These are phyloP conservation scores for Ogataea methylovora DNA, from an alignment of 805 yeast species.

Conservation along the genomic window DNA sequence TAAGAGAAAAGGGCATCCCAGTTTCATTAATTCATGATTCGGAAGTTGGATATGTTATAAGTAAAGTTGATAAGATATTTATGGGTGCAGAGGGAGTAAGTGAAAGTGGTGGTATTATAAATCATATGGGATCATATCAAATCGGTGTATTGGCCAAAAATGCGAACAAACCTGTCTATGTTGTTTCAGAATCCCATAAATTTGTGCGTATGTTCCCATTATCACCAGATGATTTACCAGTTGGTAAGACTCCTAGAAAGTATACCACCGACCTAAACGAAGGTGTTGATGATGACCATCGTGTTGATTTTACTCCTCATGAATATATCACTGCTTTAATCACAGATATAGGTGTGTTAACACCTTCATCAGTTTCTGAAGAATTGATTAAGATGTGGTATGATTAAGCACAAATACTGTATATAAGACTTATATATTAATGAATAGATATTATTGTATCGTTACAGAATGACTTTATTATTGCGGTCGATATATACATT, in stretches of 20 bases:
- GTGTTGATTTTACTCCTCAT: conserved; percentile 91
- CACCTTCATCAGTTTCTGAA: conserved; percentile 98
- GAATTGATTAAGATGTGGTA: conserved; percentile 98
- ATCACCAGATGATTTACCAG: conserved; percentile 85
- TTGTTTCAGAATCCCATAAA: conserved; percentile 90
- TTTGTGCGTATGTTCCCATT: conserved; percentile 94
- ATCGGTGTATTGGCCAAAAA: conserved; percentile 87
- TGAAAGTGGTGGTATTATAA: conserved; percentile 96
- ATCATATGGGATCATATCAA: conserved; percentile 91
- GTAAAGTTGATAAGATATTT: conserved; percentile 84
- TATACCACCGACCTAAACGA: conserved; percentile 28
- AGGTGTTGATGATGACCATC: conserved; percentile 38
- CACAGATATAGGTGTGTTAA: conserved; percentile 92
- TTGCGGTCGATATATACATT: no score
- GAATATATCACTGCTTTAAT: conserved; percentile 91
- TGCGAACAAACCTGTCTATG: conserved; percentile 89
- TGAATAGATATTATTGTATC: no score
- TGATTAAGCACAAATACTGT: conserved; percentile 37
- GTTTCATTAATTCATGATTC: conserved; percentile 84
- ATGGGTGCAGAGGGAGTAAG: conserved; percentile 99
- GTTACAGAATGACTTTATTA: no score
- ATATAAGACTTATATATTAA: background rate
- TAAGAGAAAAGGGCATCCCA: conserved; percentile 72
- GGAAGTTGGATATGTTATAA: conserved; percentile 88
- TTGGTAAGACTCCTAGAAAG: conserved; percentile 37